Base-by-base conservation (phyloP, 164 flowering plant genomes). In the Santalum album region DNA sequence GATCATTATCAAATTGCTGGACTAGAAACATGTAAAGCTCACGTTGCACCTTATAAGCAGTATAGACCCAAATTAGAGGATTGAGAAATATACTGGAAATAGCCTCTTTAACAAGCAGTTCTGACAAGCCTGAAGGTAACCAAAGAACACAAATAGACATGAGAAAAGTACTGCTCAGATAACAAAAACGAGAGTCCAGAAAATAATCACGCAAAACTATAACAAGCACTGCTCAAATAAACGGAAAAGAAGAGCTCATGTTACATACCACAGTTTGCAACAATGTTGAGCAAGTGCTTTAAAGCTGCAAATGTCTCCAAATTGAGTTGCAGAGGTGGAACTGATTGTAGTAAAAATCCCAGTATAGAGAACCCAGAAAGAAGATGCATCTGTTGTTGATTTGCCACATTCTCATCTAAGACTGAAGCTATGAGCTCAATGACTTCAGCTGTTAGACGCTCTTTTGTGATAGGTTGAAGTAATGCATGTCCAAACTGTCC, bases 301-400 rank as follows among this genome's bases (percentile, higher is more conserved):
- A 94, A 64, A 59, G 96, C 90, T 51, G 90, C 77, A 57, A 87
- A 79, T 0, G 85, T 79, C 65, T 85, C 96, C 78, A 90, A 63
- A 77, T 85, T 94, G 60, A 90, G 85, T 65, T 83, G 95, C 53
- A 70, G 65, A 0, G 90, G 87, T 24, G 85, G 79, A 68, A 84
- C 82, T 18, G 96, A 83, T 65, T 81, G 96, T 72, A 94, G 66
- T 59, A 94, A 67, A 59, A 87, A 90, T 20, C 99, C 99, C 48
- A 94, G 69, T 23, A 94, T 72, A 22, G 78, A 66, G 72, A 94
- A 86, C 57, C 99, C 97, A 54, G 99, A 90, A 59, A 87, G 81
- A 64, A 77, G 83, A 74, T 83, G 84, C 99, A 94, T 86, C 69
- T 94, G 99, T 55, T 94, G 97, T 74, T 87, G 97, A 74, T 87